Evolutionary conservation across 495 filamentous ascomycete genomes (phyloP).

Genomic region (Cercophora sp.): DNA sequence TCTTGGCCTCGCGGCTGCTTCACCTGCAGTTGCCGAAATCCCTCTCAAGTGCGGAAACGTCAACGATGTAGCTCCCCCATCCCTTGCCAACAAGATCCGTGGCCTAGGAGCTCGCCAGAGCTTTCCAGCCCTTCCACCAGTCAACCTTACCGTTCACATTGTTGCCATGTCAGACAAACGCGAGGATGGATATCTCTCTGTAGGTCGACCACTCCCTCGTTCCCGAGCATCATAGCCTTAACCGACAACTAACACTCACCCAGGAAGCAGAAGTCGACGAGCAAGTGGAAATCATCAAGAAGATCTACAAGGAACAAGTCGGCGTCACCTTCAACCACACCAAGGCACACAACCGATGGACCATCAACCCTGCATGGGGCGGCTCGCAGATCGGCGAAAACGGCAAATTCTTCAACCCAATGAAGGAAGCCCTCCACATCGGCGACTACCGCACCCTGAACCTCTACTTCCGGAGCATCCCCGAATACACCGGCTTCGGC

Average conservation of each 20-base stretch:
- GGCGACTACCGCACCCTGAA: conserved; percentile 5
- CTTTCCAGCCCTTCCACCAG: neutral
- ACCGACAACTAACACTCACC: neutral
- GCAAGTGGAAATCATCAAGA: neutral
- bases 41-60: conserved; percentile 2
- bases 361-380: neutral
- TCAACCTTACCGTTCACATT: conserved; percentile 8
- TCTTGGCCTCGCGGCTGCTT: conserved; percentile 1
- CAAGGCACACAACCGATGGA: conserved; percentile 3
- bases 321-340: conserved; percentile 8
- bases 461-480: conserved; percentile 1
- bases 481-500: neutral
- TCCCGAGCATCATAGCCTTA: neutral
- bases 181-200: conserved; percentile 3
- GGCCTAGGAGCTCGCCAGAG: neutral
- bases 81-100: neutral
- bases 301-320: neutral
- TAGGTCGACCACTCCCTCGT: neutral
- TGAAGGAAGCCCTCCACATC: conserved; percentile 1
- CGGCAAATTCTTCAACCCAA: neutral
- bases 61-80: neutral
- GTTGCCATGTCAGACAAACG: neutral
- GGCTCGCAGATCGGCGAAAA: neutral
- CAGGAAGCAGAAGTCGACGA: conserved; percentile 4
- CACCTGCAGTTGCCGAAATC: neutral